Base-by-base conservation (phyloP, 495 filamentous ascomycete genomes). In the Aspergillus nanangensis region DNA sequence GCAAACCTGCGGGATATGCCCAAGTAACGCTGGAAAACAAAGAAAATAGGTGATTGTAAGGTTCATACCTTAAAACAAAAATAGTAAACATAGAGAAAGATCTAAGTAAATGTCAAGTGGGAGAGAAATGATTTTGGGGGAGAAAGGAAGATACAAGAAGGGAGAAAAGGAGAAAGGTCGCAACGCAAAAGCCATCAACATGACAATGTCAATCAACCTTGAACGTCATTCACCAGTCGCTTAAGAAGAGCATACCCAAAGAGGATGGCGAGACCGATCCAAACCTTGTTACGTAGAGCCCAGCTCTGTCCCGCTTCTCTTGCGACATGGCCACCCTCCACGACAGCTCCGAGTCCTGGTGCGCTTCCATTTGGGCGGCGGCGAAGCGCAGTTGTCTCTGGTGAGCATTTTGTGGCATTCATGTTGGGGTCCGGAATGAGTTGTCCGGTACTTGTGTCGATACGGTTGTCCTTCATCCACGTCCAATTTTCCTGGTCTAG, bases 401-500 rank as follows among this genome's bases (percentile, higher is more conserved):
- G 79, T 7, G 69, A 78, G 41, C 74, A 81, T 38, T 65, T 66
- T 21, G 55, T 57, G 19, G 65, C 67, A 37, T 51, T 29, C 44
- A 43, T 65, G 51, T 64, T 65, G 8, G 63, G 66, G 22, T 73
- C 67, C 15, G 66, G 70, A 41, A 65, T 65, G 50, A 78, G 76
- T 45, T 76, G 75, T 9, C 91, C 91, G 8, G 88, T 93, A 17
- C 66, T 65, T n/a, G 80, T 73, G 67, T 98, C 88, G 52, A 98
- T 81, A 27, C 81, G 78, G 52, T 87, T 81, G 50, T 88, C 82
- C 46, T 78, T 80, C 76, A 98, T 90, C 91, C 89, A 96, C 49
- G 79, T 81, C 88, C 86, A 92, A 56, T 97, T 98, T 71, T 94
- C 90, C 53, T 79, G 67, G 57, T 98, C 90, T 32, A 95, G 52